Base-by-base conservation (phyloP, 2,329 filamentous ascomycete species). In the Fusarium fracticaudum region DNA sequence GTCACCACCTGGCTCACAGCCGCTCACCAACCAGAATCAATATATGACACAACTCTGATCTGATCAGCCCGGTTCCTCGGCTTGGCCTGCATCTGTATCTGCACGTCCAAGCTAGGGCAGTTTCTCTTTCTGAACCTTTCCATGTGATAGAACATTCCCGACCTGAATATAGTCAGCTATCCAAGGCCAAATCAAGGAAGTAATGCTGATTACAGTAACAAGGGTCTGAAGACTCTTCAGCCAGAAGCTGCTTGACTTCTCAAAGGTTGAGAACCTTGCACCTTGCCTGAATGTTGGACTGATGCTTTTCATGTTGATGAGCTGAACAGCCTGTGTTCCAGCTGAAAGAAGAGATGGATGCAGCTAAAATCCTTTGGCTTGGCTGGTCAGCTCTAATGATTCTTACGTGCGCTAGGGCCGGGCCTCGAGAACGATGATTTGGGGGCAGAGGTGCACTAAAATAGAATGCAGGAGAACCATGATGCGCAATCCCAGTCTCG, bases 371-470 rank as follows among this genome's bases (percentile, higher is more conserved):
- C 53, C 53, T 44, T 60, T 14, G 54, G 29, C 60, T n/a, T 51
- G 10, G 48, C 33, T 45, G 24, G 67, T 71, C 50, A 71, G 61
- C 68, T 59, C 68, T 71, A 71, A 60, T 50, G 38, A 38, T 41
- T 44, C 33, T 20, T 55, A 37, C 61, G 40, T 61, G 50, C 67
- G 38, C 68, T 71, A 67, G 67, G 68, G 29, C 48, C 48, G 61
- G 68, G 67, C 59, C 67, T 65, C 66, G 26, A 44, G 40, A 57
- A 31, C 33, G 15, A 33, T 68, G 35, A 53, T 68, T 44, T 67
- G 45, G 40, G 40, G 60, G 40, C 33, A n/a, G 20, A 38, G 15
- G 33, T 40, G 51, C 51, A 60, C 41, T 47, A 47, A 63, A 63
- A 60, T 59, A 63, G 58, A 29, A 29, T 38, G 13, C 38, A 35